phyloP scores from a whole-genome alignment of 75 land plant species.

The Ceratopteris richardii region DNA sequence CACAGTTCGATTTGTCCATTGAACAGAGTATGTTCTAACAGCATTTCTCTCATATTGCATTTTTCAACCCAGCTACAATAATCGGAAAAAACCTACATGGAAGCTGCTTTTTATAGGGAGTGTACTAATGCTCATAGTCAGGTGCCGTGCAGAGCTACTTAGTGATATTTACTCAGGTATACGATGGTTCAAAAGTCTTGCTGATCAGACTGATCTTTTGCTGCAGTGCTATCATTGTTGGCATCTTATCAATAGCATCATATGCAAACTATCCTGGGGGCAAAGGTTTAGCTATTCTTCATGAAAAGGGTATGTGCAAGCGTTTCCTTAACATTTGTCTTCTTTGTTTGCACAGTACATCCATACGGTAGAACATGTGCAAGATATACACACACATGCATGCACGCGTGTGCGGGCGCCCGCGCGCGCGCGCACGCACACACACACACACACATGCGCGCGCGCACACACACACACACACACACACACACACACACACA shows the following conservation, averaged over 20 bases:
- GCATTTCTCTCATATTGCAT: constrained; percentile 1
- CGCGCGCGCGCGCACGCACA: constrained; percentile 9
- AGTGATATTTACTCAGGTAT: no score
- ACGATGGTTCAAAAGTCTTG: no score
- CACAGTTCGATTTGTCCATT: no score
- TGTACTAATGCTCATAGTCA: constrained; percentile 46
- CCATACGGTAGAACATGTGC: no score
- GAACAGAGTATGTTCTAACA: no score
- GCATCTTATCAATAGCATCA: constrained; percentile 50
- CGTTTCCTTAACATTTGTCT: no score
- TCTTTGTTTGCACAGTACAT: no score
- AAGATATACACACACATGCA: no score
- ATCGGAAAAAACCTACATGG: constrained; percentile 73
- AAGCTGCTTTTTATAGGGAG: constrained; percentile 26
- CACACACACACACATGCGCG: constrained; percentile 6
- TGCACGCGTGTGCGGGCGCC: no score
- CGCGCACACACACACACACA: constrained; percentile 9
- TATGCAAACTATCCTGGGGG: constrained; percentile 94
- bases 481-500: constrained; percentile 11
- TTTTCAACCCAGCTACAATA: constrained; percentile 56
- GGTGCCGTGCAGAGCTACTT: no score
- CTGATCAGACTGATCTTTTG: neutral
- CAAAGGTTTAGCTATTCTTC: constrained; percentile 58
- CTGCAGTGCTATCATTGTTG: neutral
- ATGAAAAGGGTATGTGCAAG: constrained; percentile 40